Base-by-base conservation (phyloP, 805 yeast genomes). In the Tetrapisispora namnaoensis region DNA sequence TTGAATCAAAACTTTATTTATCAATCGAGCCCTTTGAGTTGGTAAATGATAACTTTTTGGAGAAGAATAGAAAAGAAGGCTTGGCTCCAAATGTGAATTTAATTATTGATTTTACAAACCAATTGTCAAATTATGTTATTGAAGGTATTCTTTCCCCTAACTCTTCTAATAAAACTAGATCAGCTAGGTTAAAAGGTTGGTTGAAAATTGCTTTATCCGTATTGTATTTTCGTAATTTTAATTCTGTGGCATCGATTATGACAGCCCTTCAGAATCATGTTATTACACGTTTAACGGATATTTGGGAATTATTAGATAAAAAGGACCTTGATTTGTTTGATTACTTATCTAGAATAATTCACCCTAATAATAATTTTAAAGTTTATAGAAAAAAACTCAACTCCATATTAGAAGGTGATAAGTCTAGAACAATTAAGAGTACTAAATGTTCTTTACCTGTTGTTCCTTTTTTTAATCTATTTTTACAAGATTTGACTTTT, bases 401-500 rank as follows among this genome's bases (percentile, higher is more conserved):
- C 48, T 78, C 78, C 56, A 75, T 82, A 47, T 66, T 82, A 52
- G 70, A 73, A 18, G 71, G 70, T 52, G 57, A 65, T 52, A 20
- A 48, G 5, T 38, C 51, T 17, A 53, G 51, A 1, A 49, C 40
- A 4, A 32, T 37, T 5, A 42, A 50, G 17, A 42, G 49, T 2
- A 43, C 47, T 1, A 69, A 66, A 48, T 57, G 68, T 1, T 45
- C 62, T 2, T 69, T 80, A 20, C 88, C 90, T 0, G 75, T 79
- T 20, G 90, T 86, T 36, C 95, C 95, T 17, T 86, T 84, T 60
- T 73, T 85, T 49, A 81, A 84, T 42, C 67, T 86, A 47, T 85
- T 83, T 62, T 68, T 86, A 42, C 93, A 83, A 65, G 95, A 86
- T 65, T 70, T 86, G 57, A 84, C 90, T 0, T 84, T 85, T 67